A percentile compares a stretch with the other conserved stretches of the same genome.
These are phyloP conservation scores for Populus pruinosa DNA, from an alignment of 345 rosid species.

Conservation along the genomic window DNA sequence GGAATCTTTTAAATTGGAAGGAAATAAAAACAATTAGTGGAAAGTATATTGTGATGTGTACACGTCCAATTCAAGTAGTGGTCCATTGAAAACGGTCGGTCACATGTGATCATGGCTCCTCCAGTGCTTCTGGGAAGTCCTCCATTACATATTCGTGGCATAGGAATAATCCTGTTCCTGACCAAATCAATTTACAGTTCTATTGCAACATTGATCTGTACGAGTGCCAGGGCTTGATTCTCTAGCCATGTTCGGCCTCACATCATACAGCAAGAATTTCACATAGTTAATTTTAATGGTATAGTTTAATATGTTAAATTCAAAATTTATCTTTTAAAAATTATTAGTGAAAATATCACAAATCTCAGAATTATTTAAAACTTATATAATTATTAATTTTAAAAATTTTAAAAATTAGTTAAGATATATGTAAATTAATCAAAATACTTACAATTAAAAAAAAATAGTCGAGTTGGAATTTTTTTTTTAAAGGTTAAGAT, in stretches of 20 bases:
- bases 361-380: fast-evolving
- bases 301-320: no score
- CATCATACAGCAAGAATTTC: no score
- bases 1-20: background rate
- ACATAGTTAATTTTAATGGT: fast-evolving
- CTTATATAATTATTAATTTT: no score
- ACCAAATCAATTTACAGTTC: background rate
- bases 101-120: background rate
- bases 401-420: fast-evolving
- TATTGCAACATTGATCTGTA: background rate
- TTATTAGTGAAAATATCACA: no score
- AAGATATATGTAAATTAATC: fast-evolving
- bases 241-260: no score
- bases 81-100: background rate
- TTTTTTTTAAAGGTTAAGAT: no score
- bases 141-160: background rate
- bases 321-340: no score
- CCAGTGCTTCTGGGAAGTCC: background rate
- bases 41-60: background rate
- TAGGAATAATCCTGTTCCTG: background rate
- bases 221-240: background rate
- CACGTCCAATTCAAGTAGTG: background rate
- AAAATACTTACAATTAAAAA: no score
- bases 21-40: background rate
- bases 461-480: no score